A percentile compares a stretch with the other conserved stretches of the same genome.
phyloP scores from a whole-genome alignment of 2,329 filamentous ascomycete genomes.

The Hymenoscyphus occultus region DNA sequence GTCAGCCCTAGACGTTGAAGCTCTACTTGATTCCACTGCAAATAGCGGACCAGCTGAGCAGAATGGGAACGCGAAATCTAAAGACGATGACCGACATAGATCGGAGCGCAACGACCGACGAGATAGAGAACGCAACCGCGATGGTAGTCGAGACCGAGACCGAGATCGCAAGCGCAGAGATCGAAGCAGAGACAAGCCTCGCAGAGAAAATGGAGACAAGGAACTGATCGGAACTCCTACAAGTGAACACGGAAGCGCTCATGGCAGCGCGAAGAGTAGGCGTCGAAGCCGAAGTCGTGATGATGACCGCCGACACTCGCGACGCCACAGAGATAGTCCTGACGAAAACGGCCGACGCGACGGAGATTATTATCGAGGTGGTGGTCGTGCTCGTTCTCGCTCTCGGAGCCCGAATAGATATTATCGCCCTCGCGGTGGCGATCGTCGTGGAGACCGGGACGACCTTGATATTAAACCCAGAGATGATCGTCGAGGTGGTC shows the following conservation, averaged over 20 bases:
- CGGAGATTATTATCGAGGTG: slow-evolving; percentile 70
- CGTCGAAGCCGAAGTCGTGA: slow-evolving; percentile 77
- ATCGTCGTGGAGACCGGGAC: slow-evolving; percentile 48
- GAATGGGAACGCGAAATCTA: slow-evolving; percentile 42
- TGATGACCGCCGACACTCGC: slow-evolving; percentile 69
- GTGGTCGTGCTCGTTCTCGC: slow-evolving; percentile 62
- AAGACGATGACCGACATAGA: slow-evolving; percentile 57
- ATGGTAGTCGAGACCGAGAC: slow-evolving; percentile 53
- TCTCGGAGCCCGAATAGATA: slow-evolving; percentile 68
- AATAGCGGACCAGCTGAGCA: slow-evolving; percentile 51
- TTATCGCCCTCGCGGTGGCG: slow-evolving; percentile 47
- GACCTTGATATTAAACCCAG: slow-evolving; percentile 46
- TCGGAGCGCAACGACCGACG: slow-evolving; percentile 51
- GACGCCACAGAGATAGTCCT: slow-evolving; percentile 60
- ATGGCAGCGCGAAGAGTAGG: slow-evolving; percentile 72
- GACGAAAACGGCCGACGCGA: slow-evolving; percentile 46
- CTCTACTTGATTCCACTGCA: slow-evolving; percentile 81
- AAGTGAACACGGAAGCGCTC: slow-evolving; percentile 70
- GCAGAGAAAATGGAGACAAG: slow-evolving; percentile 46
- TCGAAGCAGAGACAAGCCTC: slow-evolving; percentile 51
- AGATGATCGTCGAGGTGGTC: slow-evolving; percentile 42
- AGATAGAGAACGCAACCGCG: slow-evolving; percentile 55
- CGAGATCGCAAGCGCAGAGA: slow-evolving; percentile 56
- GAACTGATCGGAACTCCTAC: slow-evolving; percentile 64
- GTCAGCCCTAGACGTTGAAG: slow-evolving; percentile 80